Evolutionary conservation across 805 yeast species (phyloP).

Genomic region (Candida maesae): DNA sequence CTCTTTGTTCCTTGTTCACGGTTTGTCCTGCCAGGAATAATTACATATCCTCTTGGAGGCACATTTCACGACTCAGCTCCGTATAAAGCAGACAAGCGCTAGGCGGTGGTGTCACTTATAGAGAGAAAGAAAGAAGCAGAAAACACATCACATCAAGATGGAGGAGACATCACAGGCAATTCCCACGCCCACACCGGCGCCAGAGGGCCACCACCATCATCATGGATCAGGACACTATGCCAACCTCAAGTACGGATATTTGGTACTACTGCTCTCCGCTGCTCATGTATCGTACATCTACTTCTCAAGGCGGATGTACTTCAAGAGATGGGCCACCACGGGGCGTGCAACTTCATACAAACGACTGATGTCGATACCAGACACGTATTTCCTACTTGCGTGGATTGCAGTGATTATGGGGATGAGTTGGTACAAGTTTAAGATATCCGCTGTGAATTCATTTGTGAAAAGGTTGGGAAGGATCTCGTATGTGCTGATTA

Average conservation of each 20-base stretch:
- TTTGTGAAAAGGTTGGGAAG: constrained; percentile 60
- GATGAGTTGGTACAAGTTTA: constrained; percentile 34
- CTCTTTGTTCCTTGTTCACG: too few species aligned
- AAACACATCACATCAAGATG: too few species aligned
- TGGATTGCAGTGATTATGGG: constrained; percentile 34
- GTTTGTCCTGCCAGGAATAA: too few species aligned
- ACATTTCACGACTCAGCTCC: too few species aligned
- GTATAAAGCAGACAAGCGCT: too few species aligned
- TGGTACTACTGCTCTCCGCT: constrained; percentile 40
- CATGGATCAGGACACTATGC: constrained; percentile 53
- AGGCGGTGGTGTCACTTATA: too few species aligned
- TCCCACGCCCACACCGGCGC: too few species aligned
- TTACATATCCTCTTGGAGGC: too few species aligned
- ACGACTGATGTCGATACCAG: constrained; percentile 33
- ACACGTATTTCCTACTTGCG: constrained; percentile 31
- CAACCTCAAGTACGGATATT: constrained; percentile 60
- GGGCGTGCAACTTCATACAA: constrained; percentile 36
- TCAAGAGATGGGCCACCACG: constrained; percentile 34
- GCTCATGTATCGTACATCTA: constrained; percentile 36
- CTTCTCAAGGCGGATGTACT: constrained; percentile 31
- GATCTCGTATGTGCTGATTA: constrained; percentile 52
- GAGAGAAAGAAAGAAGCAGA: too few species aligned
- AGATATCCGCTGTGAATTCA: constrained; percentile 31
- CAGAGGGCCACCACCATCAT: too few species aligned
- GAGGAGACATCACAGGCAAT: too few species aligned